These are phyloP conservation scores for Clonostachys rhizophaga DNA, from an alignment of 2,329 filamentous ascomycete genomes.

Conservation along the genomic window DNA sequence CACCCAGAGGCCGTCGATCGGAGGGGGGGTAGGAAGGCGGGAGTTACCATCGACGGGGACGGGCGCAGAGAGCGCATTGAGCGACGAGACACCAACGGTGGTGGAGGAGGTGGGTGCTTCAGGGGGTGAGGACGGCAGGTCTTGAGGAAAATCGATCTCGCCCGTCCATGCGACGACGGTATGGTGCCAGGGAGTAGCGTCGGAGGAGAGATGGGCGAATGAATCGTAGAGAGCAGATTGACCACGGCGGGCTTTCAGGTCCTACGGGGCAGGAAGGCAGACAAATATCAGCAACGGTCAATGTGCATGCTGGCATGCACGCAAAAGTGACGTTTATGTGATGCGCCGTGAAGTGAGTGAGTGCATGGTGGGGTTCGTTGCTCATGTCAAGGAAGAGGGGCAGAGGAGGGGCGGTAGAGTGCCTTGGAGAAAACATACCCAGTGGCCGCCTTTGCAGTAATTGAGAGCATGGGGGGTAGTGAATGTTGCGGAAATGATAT, in stretches of 20 bases:
- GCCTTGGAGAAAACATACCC: constrained; percentile 39
- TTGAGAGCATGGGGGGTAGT: constrained; percentile 56
- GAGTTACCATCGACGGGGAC: constrained; percentile 64
- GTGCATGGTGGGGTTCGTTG: no score
- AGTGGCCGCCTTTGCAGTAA: constrained; percentile 54
- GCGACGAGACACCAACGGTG: constrained; percentile 44
- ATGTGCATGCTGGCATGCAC: neutral
- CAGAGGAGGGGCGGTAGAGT: no score
- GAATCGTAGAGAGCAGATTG: constrained; percentile 92
- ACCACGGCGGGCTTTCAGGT: constrained; percentile 72
- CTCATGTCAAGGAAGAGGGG: no score
- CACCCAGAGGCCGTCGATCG: constrained; percentile 66
- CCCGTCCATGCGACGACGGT: constrained; percentile 94
- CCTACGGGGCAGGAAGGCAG: constrained; percentile 35
- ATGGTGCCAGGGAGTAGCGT: constrained; percentile 82
- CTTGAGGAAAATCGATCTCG: constrained; percentile 60
- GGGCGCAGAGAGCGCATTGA: constrained; percentile 75
- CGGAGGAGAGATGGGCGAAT: constrained; percentile 82
- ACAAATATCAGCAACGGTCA: neutral
- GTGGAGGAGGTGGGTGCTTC: constrained; percentile 36
- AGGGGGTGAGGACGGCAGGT: constrained; percentile 37
- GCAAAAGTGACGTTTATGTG: neutral
- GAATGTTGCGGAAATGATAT: constrained; percentile 63
- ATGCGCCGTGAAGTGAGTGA: neutral
- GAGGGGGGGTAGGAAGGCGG: constrained; percentile 50